These are phyloP conservation scores for Oryza meyeriana DNA, from an alignment of 176 grass and related monocot species.

Conservation along the genomic window DNA sequence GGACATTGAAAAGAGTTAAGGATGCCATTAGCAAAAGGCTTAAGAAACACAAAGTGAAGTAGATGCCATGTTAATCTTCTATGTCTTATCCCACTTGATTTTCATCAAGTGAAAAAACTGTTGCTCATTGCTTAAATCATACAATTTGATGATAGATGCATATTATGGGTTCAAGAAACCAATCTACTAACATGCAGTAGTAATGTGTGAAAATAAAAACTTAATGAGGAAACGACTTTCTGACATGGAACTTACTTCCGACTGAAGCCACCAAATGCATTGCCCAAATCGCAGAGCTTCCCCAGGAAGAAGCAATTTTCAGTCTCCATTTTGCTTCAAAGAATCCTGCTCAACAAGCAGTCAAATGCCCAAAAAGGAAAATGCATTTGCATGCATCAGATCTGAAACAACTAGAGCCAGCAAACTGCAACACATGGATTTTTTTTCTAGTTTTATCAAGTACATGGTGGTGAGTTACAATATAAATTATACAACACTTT, in stretches of 20 bases:
- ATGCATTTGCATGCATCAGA: conserved; percentile 26
- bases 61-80: neutral
- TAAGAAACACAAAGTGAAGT: neutral
- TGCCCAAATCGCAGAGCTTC: conserved; percentile 12
- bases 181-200: neutral
- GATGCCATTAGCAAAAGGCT: neutral
- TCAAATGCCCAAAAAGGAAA: conserved; percentile 6
- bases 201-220: neutral
- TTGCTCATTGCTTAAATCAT: neutral
- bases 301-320: neutral
- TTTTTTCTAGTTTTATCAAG: conserved; percentile 33
- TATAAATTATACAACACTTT: conserved; percentile 32
- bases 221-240: conserved; percentile 8
- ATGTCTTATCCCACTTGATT: neutral
- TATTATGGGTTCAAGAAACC: neutral
- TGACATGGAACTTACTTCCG: conserved; percentile 30
- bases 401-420: conserved; percentile 30
- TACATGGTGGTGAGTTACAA: conserved; percentile 33
- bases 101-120: conserved; percentile 7
- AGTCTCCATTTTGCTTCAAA: conserved; percentile 7
- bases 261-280: conserved; percentile 31
- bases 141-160: neutral
- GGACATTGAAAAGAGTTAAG: neutral
- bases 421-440: conserved; percentile 18
- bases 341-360: neutral